Evolutionary conservation across 345 rosid species (phyloP).

Genomic region (Melastoma malabathricum): DNA sequence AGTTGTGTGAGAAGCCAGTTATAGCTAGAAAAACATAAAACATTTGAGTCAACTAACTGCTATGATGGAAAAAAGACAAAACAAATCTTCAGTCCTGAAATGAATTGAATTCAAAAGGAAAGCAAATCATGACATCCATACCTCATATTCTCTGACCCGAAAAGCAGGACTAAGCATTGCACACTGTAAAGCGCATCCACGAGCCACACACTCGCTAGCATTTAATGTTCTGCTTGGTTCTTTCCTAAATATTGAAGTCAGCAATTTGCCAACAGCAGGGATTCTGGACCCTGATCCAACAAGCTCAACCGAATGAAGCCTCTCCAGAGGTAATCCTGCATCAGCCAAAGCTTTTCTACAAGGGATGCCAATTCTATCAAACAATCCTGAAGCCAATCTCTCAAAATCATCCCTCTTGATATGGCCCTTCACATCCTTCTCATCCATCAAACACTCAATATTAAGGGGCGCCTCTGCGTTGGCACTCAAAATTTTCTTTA

Average conservation of each 20-base stretch:
- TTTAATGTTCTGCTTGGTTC: conserved; percentile 46
- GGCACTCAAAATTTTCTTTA: conserved; percentile 51
- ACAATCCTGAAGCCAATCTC: conserved; percentile 27
- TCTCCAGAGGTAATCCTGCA: conserved; percentile 23
- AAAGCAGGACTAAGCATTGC: conserved; percentile 55
- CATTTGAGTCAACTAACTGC: too few relatives aligned
- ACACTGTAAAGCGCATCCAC: conserved; percentile 57
- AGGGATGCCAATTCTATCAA: conserved; percentile 29
- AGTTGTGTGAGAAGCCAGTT: not conserved
- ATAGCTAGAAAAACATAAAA: too few relatives aligned
- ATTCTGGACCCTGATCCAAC: conserved; percentile 60
- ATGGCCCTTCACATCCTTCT: conserved; percentile 47
- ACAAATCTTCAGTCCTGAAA: too few relatives aligned
- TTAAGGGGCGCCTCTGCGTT: conserved; percentile 46
- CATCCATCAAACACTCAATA: conserved; percentile 59
- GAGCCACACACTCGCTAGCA: conserved; percentile 56
- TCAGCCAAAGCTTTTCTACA: conserved; percentile 37
- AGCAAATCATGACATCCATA: conserved; percentile 3
- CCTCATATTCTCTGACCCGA: conserved; percentile 51
- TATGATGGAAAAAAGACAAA: too few relatives aligned
- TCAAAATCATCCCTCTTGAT: conserved; percentile 57
- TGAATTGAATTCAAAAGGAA: not conserved
- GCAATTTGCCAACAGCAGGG: conserved; percentile 30
- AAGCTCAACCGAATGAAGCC: conserved; percentile 40
- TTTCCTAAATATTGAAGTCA: conserved; percentile 32